These are phyloP conservation scores for Globisporangium lucens DNA, from an alignment of 352 stramenopile genomes.

Conservation along the genomic window DNA sequence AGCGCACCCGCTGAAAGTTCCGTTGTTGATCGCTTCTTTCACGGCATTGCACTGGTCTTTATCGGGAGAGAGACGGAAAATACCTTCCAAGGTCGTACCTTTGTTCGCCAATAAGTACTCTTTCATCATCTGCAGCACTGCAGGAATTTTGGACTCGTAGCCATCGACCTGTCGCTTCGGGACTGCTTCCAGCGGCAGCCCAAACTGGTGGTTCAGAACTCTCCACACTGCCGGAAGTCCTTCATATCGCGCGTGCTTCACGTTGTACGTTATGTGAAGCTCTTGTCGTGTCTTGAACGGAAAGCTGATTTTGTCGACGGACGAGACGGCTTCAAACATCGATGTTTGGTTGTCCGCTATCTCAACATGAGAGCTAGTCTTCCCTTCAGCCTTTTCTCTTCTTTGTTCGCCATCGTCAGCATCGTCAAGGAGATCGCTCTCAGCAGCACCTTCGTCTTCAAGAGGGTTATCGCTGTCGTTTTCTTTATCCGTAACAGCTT, in stretches of 20 bases:
- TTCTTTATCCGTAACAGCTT: not conserved
- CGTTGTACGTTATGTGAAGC: constrained; percentile 77
- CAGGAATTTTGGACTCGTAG: constrained; percentile 65
- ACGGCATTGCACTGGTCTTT: constrained; percentile 48
- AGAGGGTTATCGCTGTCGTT: not conserved
- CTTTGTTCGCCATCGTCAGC: not conserved
- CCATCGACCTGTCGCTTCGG: constrained; percentile 55
- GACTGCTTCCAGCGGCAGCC: constrained; percentile 54
- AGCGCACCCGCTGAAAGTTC: constrained; percentile 46
- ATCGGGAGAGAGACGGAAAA: constrained; percentile 79
- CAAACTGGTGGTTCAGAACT: constrained; percentile 72
- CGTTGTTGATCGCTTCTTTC: constrained; percentile 73
- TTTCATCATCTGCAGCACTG: constrained; percentile 77
- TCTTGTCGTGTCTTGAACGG: constrained; percentile 66
- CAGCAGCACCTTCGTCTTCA: not conserved
- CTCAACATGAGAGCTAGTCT: not conserved
- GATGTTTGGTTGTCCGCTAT: not conserved
- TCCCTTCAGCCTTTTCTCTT: not conserved
- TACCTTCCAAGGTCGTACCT: constrained; percentile 49
- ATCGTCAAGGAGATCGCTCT: not conserved
- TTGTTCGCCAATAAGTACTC: constrained; percentile 45
- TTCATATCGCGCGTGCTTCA: constrained; percentile 62
- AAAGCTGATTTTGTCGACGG: constrained; percentile 48
- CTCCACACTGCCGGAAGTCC: constrained; percentile 65
- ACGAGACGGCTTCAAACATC: not conserved